Conservation (phyloP, 2,329 filamentous ascomycete genomes). For the Paraphaeosphaeria sporulosa region DNA sequence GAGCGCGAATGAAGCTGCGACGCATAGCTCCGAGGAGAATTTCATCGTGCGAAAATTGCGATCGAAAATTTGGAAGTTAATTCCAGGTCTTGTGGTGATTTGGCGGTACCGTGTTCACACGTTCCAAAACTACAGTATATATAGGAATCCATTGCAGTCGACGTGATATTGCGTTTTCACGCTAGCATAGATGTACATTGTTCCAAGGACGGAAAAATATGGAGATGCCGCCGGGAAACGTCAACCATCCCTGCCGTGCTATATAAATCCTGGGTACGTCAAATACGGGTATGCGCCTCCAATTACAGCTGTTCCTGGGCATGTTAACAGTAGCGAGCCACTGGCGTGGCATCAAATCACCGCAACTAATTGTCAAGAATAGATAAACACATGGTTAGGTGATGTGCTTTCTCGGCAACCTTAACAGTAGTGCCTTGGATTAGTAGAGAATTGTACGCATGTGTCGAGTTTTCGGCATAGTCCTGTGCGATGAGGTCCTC, state of each 20-base stretch:
- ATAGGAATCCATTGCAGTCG: background rate
- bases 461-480: background rate
- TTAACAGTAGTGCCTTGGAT: background rate
- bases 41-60: background rate
- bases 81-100: background rate
- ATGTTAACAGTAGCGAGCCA: background rate
- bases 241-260: background rate
- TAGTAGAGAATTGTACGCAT: background rate
- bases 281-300: background rate
- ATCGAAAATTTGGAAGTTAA: background rate
- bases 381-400: too few species aligned
- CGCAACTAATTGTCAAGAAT: too few species aligned
- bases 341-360: too few species aligned
- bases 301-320: background rate
- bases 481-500: background rate
- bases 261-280: background rate
- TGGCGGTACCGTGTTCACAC: too few species aligned
- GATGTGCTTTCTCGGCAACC: background rate
- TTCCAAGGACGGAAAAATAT: constrained; percentile 8
- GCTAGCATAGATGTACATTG: background rate
- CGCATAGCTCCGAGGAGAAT: background rate
- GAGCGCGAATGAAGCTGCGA: constrained; percentile 3
- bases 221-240: background rate
- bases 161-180: constrained; percentile 1
- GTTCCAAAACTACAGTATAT: background rate